Conservation (phyloP, 108 stramenopile genomes). For the Cyclotella distinguenda region DNA sequence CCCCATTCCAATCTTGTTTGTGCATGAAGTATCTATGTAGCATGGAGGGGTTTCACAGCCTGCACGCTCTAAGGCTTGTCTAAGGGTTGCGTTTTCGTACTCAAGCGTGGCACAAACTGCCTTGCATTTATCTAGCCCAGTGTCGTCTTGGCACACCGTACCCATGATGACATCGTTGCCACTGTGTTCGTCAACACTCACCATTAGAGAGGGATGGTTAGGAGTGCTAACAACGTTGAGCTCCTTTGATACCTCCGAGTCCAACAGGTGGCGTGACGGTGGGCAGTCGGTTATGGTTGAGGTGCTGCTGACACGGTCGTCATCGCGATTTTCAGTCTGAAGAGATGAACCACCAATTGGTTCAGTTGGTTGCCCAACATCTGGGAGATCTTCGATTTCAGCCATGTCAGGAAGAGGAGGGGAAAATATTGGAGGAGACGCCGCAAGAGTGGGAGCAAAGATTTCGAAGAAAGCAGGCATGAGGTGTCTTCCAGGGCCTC, state of each 20-base stretch:
- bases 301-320: slow-evolving; percentile 53
- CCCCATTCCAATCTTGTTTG: slow-evolving; percentile 21
- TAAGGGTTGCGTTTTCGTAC: slow-evolving; percentile 79
- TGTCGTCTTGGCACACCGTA: slow-evolving; percentile 33
- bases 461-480: slow-evolving; percentile 88
- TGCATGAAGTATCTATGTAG: slow-evolving; percentile 62
- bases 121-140: slow-evolving; percentile 12
- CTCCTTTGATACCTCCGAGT: slow-evolving; percentile 4
- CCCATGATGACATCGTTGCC: slow-evolving; percentile 69
- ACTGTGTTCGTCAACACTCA: slow-evolving; percentile 74
- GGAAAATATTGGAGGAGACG: slow-evolving; percentile 80
- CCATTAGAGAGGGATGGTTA: slow-evolving; percentile 59
- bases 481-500: slow-evolving; percentile 73
- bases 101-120: slow-evolving; percentile 72
- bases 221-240: slow-evolving; percentile 22
- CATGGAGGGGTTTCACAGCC: slow-evolving; percentile 67
- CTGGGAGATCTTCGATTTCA: slow-evolving; percentile 71
- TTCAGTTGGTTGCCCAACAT: slow-evolving; percentile 48
- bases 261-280: background rate
- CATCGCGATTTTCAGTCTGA: slow-evolving; percentile 20
- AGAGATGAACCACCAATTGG: slow-evolving; percentile 17
- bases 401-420: slow-evolving; percentile 74
- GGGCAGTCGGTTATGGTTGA: slow-evolving; percentile 56
- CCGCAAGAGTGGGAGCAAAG: slow-evolving; percentile 80
- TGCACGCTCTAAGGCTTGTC: slow-evolving; percentile 68